Conservation (phyloP, 2,329 filamentous ascomycete genomes). For the Penicillium digitatum region DNA sequence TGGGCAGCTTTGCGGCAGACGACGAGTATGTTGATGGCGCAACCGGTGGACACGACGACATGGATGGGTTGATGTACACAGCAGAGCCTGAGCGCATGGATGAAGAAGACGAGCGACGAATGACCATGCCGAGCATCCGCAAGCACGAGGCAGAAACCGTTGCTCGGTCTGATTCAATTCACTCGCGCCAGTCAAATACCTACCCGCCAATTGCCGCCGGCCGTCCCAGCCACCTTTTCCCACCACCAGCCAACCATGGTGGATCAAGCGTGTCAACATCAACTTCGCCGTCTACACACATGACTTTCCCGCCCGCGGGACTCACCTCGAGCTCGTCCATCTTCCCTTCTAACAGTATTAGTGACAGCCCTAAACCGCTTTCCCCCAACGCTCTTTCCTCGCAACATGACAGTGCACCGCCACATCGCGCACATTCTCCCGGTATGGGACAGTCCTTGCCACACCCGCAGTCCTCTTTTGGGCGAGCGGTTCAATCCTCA, state of each 20-base stretch:
- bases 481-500: slow-evolving; percentile 24
- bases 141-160: slow-evolving; percentile 61
- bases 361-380: slow-evolving; percentile 81
- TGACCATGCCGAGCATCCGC: slow-evolving; percentile 65
- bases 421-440: slow-evolving; percentile 44
- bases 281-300: slow-evolving; percentile 42
- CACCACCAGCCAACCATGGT: slow-evolving; percentile 57
- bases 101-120: slow-evolving; percentile 47
- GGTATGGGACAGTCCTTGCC: slow-evolving; percentile 40
- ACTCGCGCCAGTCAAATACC: slow-evolving; percentile 67
- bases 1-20: slow-evolving; percentile 74
- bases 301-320: slow-evolving; percentile 40
- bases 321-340: slow-evolving; percentile 52
- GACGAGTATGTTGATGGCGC: slow-evolving; percentile 58
- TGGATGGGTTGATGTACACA: slow-evolving; percentile 60
- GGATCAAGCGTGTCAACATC: slow-evolving; percentile 56
- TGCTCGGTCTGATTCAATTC: slow-evolving; percentile 46
- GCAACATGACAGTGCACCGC: slow-evolving; percentile 37
- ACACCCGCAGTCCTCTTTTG: slow-evolving; percentile 35
- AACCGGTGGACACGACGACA: slow-evolving; percentile 50
- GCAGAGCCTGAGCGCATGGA: slow-evolving; percentile 50
- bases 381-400: slow-evolving; percentile 44
- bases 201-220: slow-evolving; percentile 65
- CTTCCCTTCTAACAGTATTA: slow-evolving; percentile 70
- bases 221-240: slow-evolving; percentile 56